A percentile compares a stretch with the other conserved stretches of the same genome.
phyloP scores from a whole-genome alignment of 106 monocot genomes.

The Apostasia ramifera region DNA sequence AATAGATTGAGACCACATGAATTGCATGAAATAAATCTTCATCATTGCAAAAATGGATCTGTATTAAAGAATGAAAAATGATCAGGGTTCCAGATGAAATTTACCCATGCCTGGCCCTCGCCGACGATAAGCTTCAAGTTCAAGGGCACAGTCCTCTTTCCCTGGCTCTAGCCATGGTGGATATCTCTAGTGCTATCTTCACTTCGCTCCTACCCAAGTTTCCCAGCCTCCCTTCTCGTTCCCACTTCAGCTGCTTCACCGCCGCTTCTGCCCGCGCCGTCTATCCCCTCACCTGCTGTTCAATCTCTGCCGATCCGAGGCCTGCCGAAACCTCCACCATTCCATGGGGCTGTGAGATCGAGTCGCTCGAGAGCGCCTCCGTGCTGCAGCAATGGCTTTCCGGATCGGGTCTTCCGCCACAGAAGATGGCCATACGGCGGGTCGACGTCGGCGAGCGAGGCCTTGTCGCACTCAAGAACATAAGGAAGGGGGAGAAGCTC shows the following conservation, averaged over 20 bases:
- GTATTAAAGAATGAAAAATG: no score
- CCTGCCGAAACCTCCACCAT: constrained; percentile 8
- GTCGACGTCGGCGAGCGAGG: constrained; percentile 92
- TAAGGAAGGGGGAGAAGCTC: constrained; percentile 91
- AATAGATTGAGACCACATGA: no score
- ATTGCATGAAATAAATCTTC: no score
- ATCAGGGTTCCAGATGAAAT: no score
- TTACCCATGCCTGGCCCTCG: no score
- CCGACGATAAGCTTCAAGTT: no score
- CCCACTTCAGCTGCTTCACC: neutral
- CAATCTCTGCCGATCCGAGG: constrained; percentile 15
- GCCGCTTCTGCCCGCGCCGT: neutral
- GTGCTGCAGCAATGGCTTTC: constrained; percentile 77
- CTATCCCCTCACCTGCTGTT: constrained; percentile 10
- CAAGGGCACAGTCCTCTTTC: no score
- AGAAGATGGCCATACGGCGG: constrained; percentile 73
- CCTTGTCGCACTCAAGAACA: constrained; percentile 85
- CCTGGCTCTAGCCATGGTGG: neutral
- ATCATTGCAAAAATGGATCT: no score
- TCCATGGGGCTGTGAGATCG: constrained; percentile 81
- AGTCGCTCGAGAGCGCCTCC: constrained; percentile 54
- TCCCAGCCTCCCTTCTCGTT: neutral
- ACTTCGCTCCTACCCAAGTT: constrained; percentile 4
- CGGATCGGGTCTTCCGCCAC: constrained; percentile 71
- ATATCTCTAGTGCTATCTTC: neutral